Evolutionary conservation across 2,329 filamentous ascomycete species (phyloP).

Genomic region (Pyricularia pennisetigena): DNA sequence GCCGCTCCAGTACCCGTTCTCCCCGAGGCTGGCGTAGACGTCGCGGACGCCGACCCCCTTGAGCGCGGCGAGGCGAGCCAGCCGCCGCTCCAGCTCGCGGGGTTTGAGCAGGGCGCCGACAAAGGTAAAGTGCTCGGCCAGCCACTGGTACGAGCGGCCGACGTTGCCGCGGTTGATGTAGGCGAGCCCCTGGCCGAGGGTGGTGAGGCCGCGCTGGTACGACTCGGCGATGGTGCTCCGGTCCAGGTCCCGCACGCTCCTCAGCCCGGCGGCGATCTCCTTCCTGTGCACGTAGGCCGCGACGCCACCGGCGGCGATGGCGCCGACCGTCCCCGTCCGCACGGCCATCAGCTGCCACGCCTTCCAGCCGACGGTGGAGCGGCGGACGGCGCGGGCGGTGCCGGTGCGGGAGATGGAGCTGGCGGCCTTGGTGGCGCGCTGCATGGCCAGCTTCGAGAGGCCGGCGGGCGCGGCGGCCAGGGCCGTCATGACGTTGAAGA

Average conservation of each 20-base stretch:
- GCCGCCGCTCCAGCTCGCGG: constrained; percentile 58
- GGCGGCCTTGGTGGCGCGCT: constrained; percentile 14
- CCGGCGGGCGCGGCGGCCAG: constrained; percentile 37
- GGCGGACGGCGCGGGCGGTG: constrained; percentile 12
- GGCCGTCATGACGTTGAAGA: constrained; percentile 48
- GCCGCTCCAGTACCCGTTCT: constrained; percentile 54
- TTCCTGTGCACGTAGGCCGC: constrained; percentile 72
- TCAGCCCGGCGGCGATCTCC: constrained; percentile 44
- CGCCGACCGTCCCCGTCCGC: constrained; percentile 70
- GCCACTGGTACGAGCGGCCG: constrained; percentile 65
- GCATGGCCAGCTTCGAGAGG: constrained; percentile 27
- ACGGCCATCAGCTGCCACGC: constrained; percentile 59
- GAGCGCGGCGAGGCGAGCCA: constrained; percentile 51
- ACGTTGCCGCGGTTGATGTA: constrained; percentile 49
- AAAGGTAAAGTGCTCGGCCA: constrained; percentile 76
- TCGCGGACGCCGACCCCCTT: constrained; percentile 61
- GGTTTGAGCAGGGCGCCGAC: constrained; percentile 69
- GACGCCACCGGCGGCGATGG: constrained; percentile 71
- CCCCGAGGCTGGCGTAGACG: constrained; percentile 67
- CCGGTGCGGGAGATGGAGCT: constrained; percentile 14
- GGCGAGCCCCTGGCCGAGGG: constrained; percentile 41
- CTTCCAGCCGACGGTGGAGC: constrained; percentile 29
- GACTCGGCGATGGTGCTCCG: constrained; percentile 35
- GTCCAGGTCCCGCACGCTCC: constrained; percentile 35
- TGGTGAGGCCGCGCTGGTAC: constrained; percentile 37